These are phyloP conservation scores for Rhododendron molle DNA, from an alignment of 148 eudicot species.

Conservation along the genomic window DNA sequence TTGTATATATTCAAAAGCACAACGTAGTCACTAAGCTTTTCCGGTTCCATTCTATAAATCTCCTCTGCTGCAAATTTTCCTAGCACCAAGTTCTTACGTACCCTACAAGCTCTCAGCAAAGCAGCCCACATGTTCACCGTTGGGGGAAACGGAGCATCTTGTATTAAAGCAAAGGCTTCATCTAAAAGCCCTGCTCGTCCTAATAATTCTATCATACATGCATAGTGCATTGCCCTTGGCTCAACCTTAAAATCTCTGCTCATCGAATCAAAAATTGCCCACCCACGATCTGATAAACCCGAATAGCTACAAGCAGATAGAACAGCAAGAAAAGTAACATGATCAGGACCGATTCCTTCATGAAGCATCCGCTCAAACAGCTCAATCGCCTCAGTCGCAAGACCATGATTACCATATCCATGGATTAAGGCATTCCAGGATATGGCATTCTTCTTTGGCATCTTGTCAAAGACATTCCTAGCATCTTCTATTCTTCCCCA, in stretches of 20 bases:
- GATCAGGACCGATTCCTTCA: conserved; percentile 64
- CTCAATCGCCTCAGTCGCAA: conserved; percentile 64
- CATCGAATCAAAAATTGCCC: conserved; percentile 75
- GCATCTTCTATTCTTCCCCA: conserved; percentile 96
- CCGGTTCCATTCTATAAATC: conserved; percentile 71
- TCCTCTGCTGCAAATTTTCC: conserved; percentile 79
- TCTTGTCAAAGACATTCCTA: conserved; percentile 61
- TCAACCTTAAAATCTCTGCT: conserved; percentile 41
- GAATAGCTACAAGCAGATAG: conserved; percentile 83
- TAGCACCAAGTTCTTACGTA: conserved; percentile 58
- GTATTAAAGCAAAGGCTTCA: conserved; percentile 69
- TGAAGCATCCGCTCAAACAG: conserved; percentile 60
- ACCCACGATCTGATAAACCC: conserved; percentile 60
- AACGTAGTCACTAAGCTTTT: conserved; percentile 72
- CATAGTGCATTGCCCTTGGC: conserved; percentile 91
- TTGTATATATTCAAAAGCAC: conserved; percentile 73
- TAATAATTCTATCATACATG: conserved; percentile 82
- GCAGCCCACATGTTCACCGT: conserved; percentile 93
- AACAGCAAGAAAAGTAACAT: conserved; percentile 85
- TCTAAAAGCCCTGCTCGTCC: conserved; percentile 76
- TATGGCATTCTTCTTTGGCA: conserved; percentile 54
- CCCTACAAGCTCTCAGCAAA: conserved; percentile 75
- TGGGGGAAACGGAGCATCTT: conserved; percentile 64
- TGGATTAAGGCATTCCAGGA: conserved; percentile 89
- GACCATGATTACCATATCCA: conserved; percentile 87